Evolutionary conservation across 768 basidiomycete species (phyloP), one percentile per base, ranked within the genome.

Genomic region (Xerocomellus chrysenteron): DNA sequence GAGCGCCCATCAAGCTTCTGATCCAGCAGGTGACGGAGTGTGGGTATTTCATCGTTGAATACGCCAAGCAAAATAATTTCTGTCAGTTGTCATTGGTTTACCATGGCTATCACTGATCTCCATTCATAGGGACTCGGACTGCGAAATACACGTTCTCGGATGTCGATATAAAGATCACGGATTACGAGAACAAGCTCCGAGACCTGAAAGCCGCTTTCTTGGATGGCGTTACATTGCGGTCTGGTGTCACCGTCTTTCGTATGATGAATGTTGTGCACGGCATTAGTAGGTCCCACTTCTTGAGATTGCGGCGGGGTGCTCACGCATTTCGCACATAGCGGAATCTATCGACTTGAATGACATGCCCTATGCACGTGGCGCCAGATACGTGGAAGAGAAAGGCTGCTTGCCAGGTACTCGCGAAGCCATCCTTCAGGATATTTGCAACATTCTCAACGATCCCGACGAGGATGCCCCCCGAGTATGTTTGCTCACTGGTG

Each of bases 401-500:
- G 44, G 51, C 2, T 66, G 56, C 35, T 39, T 67, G 14, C 61
- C 56, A 9, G 65, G 65, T 13, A 67, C 65, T 26, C 65, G 65
- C 48, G 47, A 60, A 33, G 39, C 24, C 19, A 60, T 57, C 40
- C 64, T 56, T 57, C 41, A 26, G 28, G 58, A 64, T 2, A 64
- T 65, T 9, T 67, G 65, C 12, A 39, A 56, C 8, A 53, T 64
- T 35, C 56, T 67, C 39, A 50, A 61, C 52, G 36, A 48, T 44
- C 52, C 56, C 30, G 41, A 46, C 11, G 41, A 58, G 9, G 50
- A 50, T 42, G 54, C 62, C 7, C 62, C 64, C 8, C 63, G 62
- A 19, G 56, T 73, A 36, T 71, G 57, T 45, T 54, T 70, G 9
- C 69, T 74, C 16, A 57, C 62, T 12, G 73, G 73, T 3, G 57